These are phyloP conservation scores for Polytolypa hystricis DNA, from an alignment of 2,329 filamentous ascomycete genomes.

Conservation along the genomic window DNA sequence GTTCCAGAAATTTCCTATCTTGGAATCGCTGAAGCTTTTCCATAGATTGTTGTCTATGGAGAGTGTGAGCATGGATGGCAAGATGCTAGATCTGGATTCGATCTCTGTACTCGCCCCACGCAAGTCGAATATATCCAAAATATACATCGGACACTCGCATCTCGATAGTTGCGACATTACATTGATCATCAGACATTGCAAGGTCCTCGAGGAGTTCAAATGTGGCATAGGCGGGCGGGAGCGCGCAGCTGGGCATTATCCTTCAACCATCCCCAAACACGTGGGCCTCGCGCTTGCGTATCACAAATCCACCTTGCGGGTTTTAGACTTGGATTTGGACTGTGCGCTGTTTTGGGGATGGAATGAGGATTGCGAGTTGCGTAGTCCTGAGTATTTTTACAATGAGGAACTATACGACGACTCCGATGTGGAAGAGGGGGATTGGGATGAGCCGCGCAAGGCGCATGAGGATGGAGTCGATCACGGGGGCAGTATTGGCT, in stretches of 20 bases:
- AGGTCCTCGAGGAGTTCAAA: not conserved
- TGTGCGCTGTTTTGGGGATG: not conserved
- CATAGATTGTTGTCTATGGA: not conserved
- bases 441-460: not conserved
- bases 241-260: not conserved
- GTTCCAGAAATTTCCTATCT: not conserved
- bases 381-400: not conserved
- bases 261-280: not conserved
- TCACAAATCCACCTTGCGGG: slow-evolving; percentile 1
- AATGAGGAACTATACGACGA: not conserved
- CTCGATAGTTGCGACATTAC: not conserved
- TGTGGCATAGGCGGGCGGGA: not conserved
- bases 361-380: not conserved
- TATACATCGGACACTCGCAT: not conserved
- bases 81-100: not conserved
- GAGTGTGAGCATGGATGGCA: not conserved
- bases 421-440: not conserved
- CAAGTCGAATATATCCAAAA: slow-evolving; percentile 3
- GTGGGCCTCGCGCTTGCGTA: not conserved
- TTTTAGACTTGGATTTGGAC: slow-evolving; percentile 2
- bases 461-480: not conserved
- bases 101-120: too few relatives aligned
- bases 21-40: not conserved
- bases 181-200: not conserved
- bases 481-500: not conserved